phyloP scores from a whole-genome alignment of 192 early-diverging fungal genomes.

The Mortierella alpina region DNA sequence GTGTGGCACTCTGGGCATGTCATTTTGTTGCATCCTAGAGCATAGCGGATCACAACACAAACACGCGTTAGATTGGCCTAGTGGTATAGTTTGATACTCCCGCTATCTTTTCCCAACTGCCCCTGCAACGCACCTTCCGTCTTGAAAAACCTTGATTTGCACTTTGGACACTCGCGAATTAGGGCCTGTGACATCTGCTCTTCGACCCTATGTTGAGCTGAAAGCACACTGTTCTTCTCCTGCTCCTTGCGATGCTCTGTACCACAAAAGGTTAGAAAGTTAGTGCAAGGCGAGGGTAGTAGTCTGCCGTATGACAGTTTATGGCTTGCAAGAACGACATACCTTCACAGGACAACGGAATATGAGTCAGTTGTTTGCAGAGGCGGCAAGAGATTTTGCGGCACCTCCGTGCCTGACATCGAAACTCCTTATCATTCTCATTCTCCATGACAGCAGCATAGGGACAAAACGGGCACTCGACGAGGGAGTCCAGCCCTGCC shows the following conservation, averaged over 20 bases:
- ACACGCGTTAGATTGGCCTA: constrained; percentile 17
- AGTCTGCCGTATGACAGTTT: background rate
- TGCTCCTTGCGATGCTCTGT: constrained; percentile 56
- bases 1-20: constrained; percentile 58
- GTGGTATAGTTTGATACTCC: constrained; percentile 5
- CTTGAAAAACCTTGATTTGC: constrained; percentile 59
- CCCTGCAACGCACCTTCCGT: constrained; percentile 23
- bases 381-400: constrained; percentile 59
- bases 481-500: constrained; percentile 56
- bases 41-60: background rate
- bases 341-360: constrained; percentile 66
- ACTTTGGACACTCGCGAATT: constrained; percentile 65
- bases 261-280: background rate
- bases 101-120: background rate
- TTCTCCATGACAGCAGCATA: constrained; percentile 56
- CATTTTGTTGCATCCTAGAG: constrained; percentile 68
- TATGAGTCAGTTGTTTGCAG: constrained; percentile 61
- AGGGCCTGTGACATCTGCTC: constrained; percentile 69
- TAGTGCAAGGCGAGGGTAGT: background rate
- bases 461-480: constrained; percentile 59
- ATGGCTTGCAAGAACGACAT: background rate
- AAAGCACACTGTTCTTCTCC: constrained; percentile 45
- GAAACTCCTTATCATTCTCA: constrained; percentile 62
- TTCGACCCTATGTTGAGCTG: constrained; percentile 61
- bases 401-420: constrained; percentile 58